Evolutionary conservation across 2,329 filamentous ascomycete genomes (phyloP), one percentile per base, ranked within the genome.

Genomic region (Grosmannia penicillata): DNA sequence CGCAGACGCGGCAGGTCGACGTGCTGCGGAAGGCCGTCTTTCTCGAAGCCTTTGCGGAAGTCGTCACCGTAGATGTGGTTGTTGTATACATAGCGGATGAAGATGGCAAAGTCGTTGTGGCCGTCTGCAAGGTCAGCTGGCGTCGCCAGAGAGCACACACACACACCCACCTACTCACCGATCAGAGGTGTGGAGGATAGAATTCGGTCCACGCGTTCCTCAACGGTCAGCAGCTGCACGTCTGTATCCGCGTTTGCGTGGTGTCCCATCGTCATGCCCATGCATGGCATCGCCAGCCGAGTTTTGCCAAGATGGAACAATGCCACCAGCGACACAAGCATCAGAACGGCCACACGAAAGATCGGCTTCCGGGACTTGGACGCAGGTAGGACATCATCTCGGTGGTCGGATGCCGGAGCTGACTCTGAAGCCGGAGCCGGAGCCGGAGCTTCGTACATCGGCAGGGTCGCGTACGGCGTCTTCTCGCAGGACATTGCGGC

Each of bases 31-130:
- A 93, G 59, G 1, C 71, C 72, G 24, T 82, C 84, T 18, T 81
- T 61, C 46, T 78, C 70, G 51, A 94, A 94, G 6, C 71, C 68
- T 27, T 75, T 60, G n/a, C 70, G 78, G 59, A 94, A 95, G 35
- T 77, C 72, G 11, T 69, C 58, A 44, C 67, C 62, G 53, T 93
- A 80, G 48, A 96, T 86, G 44, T 82, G 76, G 53, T 94, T 94
- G 28, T 76, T 63, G 50, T 77, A 89, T 4, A 60, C 28, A 6
- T 49, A 58, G 27, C 85, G 74, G 37, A 95, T 65, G 22, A 79
- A 57, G 28, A 91, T 78, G 18, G 89, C 72, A 35, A 96, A 68
- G 54, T 96, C 89, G 59, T 93, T 81, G 54, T 95, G 87, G 1
- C 87, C 87, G 57, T 95, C 87, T 87, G 46, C 3, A 14, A 11